Percentiles rank a stretch among this genome's conserved stretches.
Evolutionary conservation across 352 stramenopile species (phyloP).

Genomic region (Achlya hypogyna): DNA sequence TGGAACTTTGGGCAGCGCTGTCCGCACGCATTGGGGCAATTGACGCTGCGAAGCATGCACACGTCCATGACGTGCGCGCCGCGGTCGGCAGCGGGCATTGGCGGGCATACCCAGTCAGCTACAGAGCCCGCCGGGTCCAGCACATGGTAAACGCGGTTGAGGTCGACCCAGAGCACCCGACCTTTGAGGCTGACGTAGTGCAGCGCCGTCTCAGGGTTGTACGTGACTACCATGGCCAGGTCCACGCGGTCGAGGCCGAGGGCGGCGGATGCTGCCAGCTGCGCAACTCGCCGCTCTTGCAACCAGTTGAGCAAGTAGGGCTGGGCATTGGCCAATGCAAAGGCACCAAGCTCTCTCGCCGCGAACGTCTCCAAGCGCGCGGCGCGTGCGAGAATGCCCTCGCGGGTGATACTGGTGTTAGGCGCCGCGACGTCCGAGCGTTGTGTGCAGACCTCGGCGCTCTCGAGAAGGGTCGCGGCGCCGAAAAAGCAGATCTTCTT

Average conservation of each 20-base stretch:
- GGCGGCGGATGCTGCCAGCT: background rate
- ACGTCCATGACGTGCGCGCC: slow-evolving; percentile 27
- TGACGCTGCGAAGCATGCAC: slow-evolving; percentile 41
- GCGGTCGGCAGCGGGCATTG: slow-evolving; percentile 14
- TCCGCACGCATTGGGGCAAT: slow-evolving; percentile 54
- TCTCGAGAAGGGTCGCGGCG: no score
- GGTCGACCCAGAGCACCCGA: background rate
- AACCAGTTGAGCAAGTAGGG: background rate
- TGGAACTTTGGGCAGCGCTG: slow-evolving; percentile 38
- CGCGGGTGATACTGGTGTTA: background rate
- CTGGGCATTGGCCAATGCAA: background rate
- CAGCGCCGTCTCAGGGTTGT: background rate
- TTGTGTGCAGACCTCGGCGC: background rate
- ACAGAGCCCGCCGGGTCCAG: background rate
- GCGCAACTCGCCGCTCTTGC: background rate
- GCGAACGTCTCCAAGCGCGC: background rate
- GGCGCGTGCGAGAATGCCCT: background rate
- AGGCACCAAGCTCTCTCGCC: background rate
- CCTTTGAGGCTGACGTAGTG: background rate
- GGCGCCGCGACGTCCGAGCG: background rate
- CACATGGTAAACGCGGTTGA: background rate
- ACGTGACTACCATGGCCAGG: slow-evolving; percentile 2
- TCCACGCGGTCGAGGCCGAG: background rate
- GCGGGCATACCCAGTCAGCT: background rate
- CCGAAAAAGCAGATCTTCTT: slow-evolving; percentile 46